Base-by-base conservation (phyloP, 306 rosid genomes). In the Canavalia ensiformis region DNA sequence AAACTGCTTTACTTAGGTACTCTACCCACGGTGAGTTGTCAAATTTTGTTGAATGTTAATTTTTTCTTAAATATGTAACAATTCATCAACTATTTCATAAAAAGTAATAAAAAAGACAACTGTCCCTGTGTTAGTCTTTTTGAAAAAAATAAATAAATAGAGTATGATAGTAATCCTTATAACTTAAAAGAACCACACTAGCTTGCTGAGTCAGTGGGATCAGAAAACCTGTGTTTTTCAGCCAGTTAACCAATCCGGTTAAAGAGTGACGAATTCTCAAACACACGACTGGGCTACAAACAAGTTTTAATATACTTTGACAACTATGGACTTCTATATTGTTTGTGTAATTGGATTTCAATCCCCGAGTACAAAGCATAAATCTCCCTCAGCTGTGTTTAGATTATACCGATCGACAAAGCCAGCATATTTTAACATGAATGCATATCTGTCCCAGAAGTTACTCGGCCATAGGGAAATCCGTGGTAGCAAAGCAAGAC, bases 391-490 rank as follows among this genome's bases (percentile, higher is more conserved):
- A 50, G 55, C n/a, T 50, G 18, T n/a, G 18, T 51, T n/a, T 5
- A 25, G 60, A 55, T 57, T 57, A 33, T 2, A 50, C 5, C 37
- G 39, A 70, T 47, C 12, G 28, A 33, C 10, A 68, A 30, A 31
- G 6, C 39, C 50, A 18, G n/a, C 34, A 9, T 42, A 42, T 58
- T 30, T 65, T 45, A 9, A 68, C 56, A 45, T 1, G n/a, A 67
- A 67, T 66, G 1, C 73, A 68, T 67, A 44, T 29, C 75, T 46
- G 42, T 10, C 57, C 57, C 11, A 68, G 54, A 50, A 51, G 10
- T 31, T 9, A 51, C 3, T n/a, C 28, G 5, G 37, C 41, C 34
- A 29, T 3, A 30, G 9, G 46, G 39, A 68, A 44, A 8, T 66
- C n/a, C 5, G 8, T 39, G 39, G 74, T 29, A 4, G 12, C 8